These are phyloP conservation scores for Pseudonitzschia multiseries DNA, from an alignment of 108 stramenopile genomes.

Conservation along the genomic window DNA sequence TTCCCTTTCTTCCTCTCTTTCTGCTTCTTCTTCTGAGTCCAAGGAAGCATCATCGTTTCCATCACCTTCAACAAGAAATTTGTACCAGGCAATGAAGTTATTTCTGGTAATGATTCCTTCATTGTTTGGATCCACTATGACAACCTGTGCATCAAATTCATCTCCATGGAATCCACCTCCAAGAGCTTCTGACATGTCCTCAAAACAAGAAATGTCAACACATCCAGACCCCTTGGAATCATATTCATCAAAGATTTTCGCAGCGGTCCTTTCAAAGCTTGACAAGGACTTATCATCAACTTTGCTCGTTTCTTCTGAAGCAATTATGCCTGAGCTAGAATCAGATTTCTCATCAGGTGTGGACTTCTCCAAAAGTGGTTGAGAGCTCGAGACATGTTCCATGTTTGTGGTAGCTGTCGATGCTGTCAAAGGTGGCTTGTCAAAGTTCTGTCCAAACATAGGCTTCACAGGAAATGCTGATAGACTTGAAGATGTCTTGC, in stretches of 20 bases:
- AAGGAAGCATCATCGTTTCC: slow-evolving; percentile 50
- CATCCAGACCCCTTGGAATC: slow-evolving; percentile 40
- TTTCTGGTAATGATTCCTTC: slow-evolving; percentile 45
- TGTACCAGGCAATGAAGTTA: slow-evolving; percentile 76
- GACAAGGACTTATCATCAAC: not conserved
- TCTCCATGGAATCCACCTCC: slow-evolving; percentile 89
- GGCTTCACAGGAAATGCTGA: slow-evolving; percentile 20
- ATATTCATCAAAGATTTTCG: slow-evolving; percentile 46
- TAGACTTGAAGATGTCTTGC: slow-evolving; percentile 2
- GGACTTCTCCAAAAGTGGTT: not conserved
- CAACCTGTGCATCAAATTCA: slow-evolving; percentile 66
- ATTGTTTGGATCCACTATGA: slow-evolving; percentile 48
- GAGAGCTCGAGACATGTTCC: not conserved
- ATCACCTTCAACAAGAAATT: slow-evolving; percentile 38
- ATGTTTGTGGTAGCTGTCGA: not conserved
- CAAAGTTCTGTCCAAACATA: slow-evolving; percentile 16
- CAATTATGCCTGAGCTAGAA: not conserved
- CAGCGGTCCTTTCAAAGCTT: not conserved
- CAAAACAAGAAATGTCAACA: slow-evolving; percentile 53
- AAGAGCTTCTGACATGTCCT: slow-evolving; percentile 67
- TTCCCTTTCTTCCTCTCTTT: slow-evolving; percentile 69
- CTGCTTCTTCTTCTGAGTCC: slow-evolving; percentile 42
- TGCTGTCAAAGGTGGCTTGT: not conserved
- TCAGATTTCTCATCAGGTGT: not conserved
- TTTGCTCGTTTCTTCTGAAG: not conserved